Evolutionary conservation across 257 asterid genomes (phyloP).

Genomic region (Capsicum baccatum): DNA sequence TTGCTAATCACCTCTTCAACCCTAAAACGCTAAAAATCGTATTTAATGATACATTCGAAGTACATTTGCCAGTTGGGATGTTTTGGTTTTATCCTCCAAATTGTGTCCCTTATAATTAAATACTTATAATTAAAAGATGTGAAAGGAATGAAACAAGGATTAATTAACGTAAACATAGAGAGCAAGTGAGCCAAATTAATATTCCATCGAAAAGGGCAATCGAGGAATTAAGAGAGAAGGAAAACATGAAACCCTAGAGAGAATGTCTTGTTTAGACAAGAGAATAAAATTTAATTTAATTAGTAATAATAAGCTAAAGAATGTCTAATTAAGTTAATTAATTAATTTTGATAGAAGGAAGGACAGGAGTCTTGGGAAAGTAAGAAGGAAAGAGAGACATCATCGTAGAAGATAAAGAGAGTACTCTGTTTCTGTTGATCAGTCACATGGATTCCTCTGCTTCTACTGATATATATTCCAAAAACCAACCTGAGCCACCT

Average conservation of each 20-base stretch:
- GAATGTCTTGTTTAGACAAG: conserved; percentile 16
- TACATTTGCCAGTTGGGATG: not conserved
- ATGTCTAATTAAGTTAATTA: not conserved
- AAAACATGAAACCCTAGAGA: conserved; percentile 20
- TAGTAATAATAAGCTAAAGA: not conserved
- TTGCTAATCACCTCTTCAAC: conserved; percentile 5
- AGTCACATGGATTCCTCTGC: conserved; percentile 36
- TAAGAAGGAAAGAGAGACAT: conserved; percentile 28
- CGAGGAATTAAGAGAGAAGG: not conserved
- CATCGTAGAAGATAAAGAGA: conserved; percentile 32
- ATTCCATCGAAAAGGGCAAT: conserved; percentile 24
- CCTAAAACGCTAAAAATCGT: not conserved
- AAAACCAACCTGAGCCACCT: conserved; percentile 23
- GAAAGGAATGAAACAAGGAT: conserved; percentile 27
- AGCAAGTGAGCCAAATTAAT: conserved; percentile 16
- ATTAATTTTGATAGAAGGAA: not conserved
- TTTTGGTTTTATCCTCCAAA: conserved; percentile 25
- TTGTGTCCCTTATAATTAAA: conserved; percentile 7
- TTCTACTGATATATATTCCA: conserved; percentile 25
- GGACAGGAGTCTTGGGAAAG: conserved; percentile 35
- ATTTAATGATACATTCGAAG: conserved; percentile 24
- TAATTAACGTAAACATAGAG: not conserved
- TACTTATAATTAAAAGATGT: not conserved
- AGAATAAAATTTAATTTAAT: not conserved
- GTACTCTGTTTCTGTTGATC: conserved; percentile 31